Percentiles rank a stretch among this genome's conserved stretches.
phyloP scores from a whole-genome alignment of 208 protist genomes.

The Crithidia acanthocephali region DNA sequence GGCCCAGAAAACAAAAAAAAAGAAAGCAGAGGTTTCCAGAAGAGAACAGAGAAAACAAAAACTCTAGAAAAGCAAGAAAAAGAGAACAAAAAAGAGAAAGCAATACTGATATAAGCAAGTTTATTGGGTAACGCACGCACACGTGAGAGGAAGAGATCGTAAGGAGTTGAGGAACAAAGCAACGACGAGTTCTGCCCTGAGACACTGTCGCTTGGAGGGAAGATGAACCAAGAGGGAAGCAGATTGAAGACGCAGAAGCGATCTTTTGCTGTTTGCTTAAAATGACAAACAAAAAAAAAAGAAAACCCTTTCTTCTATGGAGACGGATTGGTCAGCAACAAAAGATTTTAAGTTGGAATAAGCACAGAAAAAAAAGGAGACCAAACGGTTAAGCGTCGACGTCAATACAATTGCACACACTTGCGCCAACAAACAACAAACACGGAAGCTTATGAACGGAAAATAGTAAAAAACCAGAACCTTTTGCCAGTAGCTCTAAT shows the following conservation, averaged over 20 bases:
- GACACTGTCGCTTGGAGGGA: no score
- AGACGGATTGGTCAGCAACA: background rate
- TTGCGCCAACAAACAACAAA: slow-evolving; percentile 13
- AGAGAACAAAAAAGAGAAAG: background rate
- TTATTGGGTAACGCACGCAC: background rate
- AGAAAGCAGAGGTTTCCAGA: no score
- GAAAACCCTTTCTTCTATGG: slow-evolving; percentile 6
- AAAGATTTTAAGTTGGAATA: background rate
- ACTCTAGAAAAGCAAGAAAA: background rate
- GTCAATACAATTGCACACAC: no score
- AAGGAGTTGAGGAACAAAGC: background rate
- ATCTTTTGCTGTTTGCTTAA: background rate
- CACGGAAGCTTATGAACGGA: slow-evolving; percentile 7
- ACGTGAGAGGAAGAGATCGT: background rate
- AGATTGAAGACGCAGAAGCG: no score
- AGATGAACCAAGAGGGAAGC: no score
- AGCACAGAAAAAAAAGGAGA: background rate
- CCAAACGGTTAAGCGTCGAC: background rate
- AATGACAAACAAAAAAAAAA: background rate
- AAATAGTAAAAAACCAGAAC: no score
- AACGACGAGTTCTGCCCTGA: no score
- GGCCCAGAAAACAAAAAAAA: no score
- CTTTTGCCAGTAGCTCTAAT: background rate
- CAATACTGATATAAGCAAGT: background rate
- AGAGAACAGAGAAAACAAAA: background rate